These are phyloP conservation scores for Torulaspora globosa DNA, from an alignment of 1,139 yeast genomes.

Conservation along the genomic window DNA sequence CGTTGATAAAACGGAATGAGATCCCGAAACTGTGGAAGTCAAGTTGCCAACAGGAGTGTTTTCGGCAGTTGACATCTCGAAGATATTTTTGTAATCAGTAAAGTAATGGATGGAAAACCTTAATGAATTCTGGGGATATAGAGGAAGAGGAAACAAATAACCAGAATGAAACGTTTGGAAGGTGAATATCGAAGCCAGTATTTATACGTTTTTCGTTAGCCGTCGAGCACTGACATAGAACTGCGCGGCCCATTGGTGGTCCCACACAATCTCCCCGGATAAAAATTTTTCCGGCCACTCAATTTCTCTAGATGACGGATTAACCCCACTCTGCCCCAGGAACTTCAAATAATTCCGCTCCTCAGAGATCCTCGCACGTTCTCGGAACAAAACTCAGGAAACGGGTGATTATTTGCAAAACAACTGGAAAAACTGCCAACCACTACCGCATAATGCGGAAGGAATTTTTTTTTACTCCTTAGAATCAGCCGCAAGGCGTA, in stretches of 20 bases:
- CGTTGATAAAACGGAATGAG: conserved; percentile 22
- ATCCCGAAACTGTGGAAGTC: conserved; percentile 19
- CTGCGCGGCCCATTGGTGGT: neutral
- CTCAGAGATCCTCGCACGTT: conserved; percentile 2
- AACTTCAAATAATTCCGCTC: conserved; percentile 2
- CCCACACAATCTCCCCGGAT: conserved; percentile 4
- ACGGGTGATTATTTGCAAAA: conserved; percentile 4
- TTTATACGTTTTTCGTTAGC: conserved; percentile 5
- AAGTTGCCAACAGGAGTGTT: conserved; percentile 18
- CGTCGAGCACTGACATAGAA: neutral
- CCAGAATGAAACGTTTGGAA: too few species aligned
- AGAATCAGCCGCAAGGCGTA: conserved; percentile 11
- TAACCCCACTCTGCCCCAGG: neutral
- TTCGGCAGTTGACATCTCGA: conserved; percentile 15
- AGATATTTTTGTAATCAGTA: conserved; percentile 4
- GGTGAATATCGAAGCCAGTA: neutral
- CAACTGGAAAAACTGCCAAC: neutral
- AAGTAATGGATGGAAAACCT: conserved; percentile 2
- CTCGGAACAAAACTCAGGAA: neutral
- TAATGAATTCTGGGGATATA: conserved; percentile 10
- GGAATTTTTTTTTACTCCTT: conserved; percentile 1
- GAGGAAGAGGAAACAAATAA: neutral
- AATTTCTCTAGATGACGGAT: neutral
- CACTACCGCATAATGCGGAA: neutral
- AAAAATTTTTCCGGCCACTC: conserved; percentile 5